Percentiles rank a stretch among this genome's conserved stretches.
phyloP scores from a whole-genome alignment of 305 asterid species.

The Fraxinus dipetala region DNA sequence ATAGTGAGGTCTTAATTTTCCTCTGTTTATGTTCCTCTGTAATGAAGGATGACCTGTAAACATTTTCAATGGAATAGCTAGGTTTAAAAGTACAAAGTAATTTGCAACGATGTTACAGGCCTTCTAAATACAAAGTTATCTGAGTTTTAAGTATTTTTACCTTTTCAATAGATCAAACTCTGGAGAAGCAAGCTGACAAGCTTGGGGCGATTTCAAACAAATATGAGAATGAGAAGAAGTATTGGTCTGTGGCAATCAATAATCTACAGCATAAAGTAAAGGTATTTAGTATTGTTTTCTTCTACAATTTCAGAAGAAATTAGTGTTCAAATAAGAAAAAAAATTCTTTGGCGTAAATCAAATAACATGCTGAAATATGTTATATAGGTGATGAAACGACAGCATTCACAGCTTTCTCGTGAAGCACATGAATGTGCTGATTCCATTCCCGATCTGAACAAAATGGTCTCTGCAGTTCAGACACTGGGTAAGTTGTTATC shows the following conservation, averaged over 20 bases:
- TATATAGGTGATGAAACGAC: constrained; percentile 74
- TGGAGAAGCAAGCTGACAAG: constrained; percentile 58
- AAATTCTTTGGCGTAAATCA: constrained; percentile 6
- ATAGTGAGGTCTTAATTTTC: background rate
- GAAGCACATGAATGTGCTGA: constrained; percentile 86
- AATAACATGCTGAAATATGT: constrained; percentile 15
- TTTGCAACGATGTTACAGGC: background rate
- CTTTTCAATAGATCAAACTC: constrained; percentile 52
- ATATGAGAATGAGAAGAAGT: constrained; percentile 60
- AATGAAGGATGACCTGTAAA: background rate
- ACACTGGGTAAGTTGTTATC: constrained; percentile 62
- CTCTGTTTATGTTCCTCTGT: background rate
- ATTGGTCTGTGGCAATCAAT: constrained; percentile 58
- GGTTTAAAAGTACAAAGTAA: background rate
- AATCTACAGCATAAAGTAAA: constrained; percentile 62
- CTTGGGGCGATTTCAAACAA: constrained; percentile 58
- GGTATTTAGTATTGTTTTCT: constrained; percentile 38
- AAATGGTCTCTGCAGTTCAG: constrained; percentile 92
- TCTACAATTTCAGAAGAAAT: background rate
- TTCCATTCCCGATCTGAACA: constrained; percentile 79
- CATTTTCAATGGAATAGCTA: background rate
- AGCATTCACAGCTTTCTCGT: constrained; percentile 70
- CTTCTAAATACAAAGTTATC: background rate
- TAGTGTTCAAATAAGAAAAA: background rate
- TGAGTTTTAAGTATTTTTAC: background rate